These are phyloP conservation scores for Diospyros kaki DNA, from an alignment of 148 eudicot genomes.

Conservation along the genomic window DNA sequence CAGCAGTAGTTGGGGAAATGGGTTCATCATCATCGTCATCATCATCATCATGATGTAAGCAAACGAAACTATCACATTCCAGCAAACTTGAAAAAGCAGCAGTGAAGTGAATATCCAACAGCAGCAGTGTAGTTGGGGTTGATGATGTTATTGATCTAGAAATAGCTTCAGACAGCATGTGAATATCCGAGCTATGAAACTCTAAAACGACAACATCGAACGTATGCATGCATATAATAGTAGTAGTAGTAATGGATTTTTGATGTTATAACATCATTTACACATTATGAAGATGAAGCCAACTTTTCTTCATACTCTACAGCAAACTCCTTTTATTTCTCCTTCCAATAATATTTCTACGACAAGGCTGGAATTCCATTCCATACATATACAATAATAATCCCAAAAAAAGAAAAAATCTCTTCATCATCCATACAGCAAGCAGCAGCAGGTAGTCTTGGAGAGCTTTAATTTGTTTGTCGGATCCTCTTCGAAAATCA, in stretches of 20 bases:
- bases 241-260: neutral
- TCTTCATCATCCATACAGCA: no score
- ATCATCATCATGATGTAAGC: no score
- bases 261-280: neutral
- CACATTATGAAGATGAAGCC: neutral
- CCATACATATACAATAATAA: no score
- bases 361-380: conserved; percentile 5
- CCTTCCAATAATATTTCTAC: neutral
- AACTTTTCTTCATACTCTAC: neutral
- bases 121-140: neutral
- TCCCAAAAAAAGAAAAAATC: no score
- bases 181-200: neutral
- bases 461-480: no score
- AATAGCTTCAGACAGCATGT: neutral
- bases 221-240: neutral
- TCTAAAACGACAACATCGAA: neutral
- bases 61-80: no score
- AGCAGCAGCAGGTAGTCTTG: no score
- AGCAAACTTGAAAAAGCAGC: neutral
- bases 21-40: no score
- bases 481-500: no score
- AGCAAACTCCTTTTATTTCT: neutral
- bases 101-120: no score
- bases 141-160: neutral
- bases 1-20: no score